Evolutionary conservation across 164 flowering plant genomes (phyloP).

Genomic region (Stephania japonica): DNA sequence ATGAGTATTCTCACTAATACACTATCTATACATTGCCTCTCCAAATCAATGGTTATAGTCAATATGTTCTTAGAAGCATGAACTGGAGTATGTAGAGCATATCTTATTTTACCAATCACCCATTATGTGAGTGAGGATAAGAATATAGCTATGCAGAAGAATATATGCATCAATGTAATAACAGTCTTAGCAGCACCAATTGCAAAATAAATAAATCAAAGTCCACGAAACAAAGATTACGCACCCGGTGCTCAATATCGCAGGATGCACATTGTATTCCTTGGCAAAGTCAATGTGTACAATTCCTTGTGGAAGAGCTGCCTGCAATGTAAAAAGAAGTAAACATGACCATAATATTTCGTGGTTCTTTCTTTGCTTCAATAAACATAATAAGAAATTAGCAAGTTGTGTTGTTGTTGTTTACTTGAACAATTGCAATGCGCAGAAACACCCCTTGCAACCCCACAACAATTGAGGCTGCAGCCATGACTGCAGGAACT

Average conservation of each 20-base stretch:
- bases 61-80: too few relatives aligned
- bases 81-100: too few relatives aligned
- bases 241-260: constrained; percentile 84
- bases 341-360: neutral
- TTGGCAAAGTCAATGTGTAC: constrained; percentile 27
- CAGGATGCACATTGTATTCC: constrained; percentile 88
- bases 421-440: constrained; percentile 83
- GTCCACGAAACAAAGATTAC: too few relatives aligned
- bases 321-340: constrained; percentile 31
- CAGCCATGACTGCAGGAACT: constrained; percentile 91
- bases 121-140: neutral
- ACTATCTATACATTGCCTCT: too few relatives aligned
- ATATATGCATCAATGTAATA: neutral
- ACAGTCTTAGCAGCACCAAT: neutral
- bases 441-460: constrained; percentile 58
- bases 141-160: neutral
- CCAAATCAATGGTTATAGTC: too few relatives aligned
- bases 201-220: too few relatives aligned
- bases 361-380: neutral
- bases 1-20: too few relatives aligned
- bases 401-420: neutral
- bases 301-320: constrained; percentile 92
- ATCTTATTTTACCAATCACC: too few relatives aligned
- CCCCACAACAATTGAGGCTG: constrained; percentile 31
- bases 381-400: neutral